Conservation (phyloP, 805 yeast genomes). For the Nematodospora valgi region DNA sequence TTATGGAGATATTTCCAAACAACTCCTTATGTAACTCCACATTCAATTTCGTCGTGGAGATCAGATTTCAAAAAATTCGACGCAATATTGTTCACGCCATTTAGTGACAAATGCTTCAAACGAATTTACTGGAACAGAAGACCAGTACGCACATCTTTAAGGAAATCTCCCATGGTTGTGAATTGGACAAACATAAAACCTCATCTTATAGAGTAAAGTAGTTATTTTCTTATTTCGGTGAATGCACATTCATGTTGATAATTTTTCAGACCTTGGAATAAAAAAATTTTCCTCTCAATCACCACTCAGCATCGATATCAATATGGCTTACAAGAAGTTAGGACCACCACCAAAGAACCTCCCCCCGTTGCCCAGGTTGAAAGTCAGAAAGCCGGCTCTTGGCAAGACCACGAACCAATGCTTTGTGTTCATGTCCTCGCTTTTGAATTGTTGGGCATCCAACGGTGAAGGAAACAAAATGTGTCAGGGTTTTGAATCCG, state of each 20-base stretch:
- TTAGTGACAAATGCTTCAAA: constrained; percentile 22
- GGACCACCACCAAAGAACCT: constrained; percentile 38
- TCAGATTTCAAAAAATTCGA: constrained; percentile 12
- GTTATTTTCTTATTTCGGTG: too few species aligned
- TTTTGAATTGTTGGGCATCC: constrained; percentile 95
- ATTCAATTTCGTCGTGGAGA: too few species aligned
- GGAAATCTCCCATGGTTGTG: constrained; percentile 1
- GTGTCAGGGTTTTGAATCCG: constrained; percentile 64
- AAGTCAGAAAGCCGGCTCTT: constrained; percentile 62
- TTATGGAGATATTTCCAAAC: constrained; percentile 16
- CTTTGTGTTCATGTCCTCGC: constrained; percentile 74
- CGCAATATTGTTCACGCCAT: constrained; percentile 25
- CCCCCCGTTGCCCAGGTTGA: constrained; percentile 74
- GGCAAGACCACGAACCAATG: constrained; percentile 58
- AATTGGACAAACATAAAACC: not conserved
- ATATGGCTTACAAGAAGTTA: constrained; percentile 45
- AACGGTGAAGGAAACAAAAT: constrained; percentile 76
- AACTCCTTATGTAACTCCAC: not conserved
- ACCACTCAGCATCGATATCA: too few species aligned
- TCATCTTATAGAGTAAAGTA: not conserved
- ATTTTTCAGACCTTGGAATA: too few species aligned
- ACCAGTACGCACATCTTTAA: not conserved
- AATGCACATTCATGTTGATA: constrained; percentile 1
- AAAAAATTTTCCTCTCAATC: too few species aligned
- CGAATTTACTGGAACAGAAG: constrained; percentile 29